Evolutionary conservation across 768 basidiomycete genomes (phyloP).

Genomic region (Mycena haematopus): DNA sequence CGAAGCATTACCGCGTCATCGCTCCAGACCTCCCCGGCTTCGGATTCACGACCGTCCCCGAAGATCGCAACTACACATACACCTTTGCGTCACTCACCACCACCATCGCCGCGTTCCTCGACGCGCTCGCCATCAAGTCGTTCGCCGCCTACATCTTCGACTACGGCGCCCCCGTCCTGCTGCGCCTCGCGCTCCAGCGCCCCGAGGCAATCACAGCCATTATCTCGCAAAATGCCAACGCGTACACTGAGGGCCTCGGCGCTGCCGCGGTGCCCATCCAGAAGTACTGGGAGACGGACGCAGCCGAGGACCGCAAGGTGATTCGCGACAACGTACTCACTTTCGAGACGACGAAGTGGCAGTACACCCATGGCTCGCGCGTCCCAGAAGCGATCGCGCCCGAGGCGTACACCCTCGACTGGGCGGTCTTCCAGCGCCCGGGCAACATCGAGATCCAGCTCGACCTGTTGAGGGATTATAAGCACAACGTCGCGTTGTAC

Average conservation of each 20-base stretch:
- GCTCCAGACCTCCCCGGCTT: conserved; percentile 61
- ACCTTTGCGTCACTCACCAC: conserved; percentile 48
- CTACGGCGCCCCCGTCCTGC: conserved; percentile 49
- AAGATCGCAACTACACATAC: conserved; percentile 43
- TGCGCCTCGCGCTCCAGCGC: conserved; percentile 48
- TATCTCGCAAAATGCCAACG: conserved; percentile 57
- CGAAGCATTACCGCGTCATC: conserved; percentile 46
- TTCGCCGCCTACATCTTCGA: conserved; percentile 57
- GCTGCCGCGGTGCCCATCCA: conserved; percentile 45
- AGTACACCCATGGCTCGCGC: conserved; percentile 47
- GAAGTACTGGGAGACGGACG: conserved; percentile 40
- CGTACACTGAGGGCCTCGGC: conserved; percentile 52
- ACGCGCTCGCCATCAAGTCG: conserved; percentile 43
- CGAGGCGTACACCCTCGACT: conserved; percentile 51
- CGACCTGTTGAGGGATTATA: conserved; percentile 46
- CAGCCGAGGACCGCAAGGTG: conserved; percentile 35
- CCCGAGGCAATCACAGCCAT: conserved; percentile 51
- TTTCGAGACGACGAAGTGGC: conserved; percentile 42
- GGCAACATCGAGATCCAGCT: conserved; percentile 52
- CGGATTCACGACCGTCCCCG: conserved; percentile 52
- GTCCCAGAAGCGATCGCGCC: conserved; percentile 43
- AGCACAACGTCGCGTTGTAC: conserved; percentile 50
- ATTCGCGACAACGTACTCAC: conserved; percentile 31
- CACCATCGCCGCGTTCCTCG: conserved; percentile 50
- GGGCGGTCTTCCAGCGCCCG: conserved; percentile 44